Conservation (phyloP, 805 yeast species). For the Candida silvicultrix region DNA sequence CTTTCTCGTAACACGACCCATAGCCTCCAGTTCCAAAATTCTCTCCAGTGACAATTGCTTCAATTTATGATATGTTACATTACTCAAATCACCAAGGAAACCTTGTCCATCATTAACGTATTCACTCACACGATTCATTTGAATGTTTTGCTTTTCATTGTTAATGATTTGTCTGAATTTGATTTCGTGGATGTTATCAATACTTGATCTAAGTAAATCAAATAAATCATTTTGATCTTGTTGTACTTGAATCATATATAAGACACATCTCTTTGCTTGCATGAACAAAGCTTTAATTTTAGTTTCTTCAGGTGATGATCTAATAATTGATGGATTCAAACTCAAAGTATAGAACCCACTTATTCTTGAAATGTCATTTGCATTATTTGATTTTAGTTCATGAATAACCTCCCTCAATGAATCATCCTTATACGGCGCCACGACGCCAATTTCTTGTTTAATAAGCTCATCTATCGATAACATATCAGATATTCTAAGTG, state of each 20-base stretch:
- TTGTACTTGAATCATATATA: slow-evolving; percentile 81
- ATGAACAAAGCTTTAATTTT: slow-evolving; percentile 54
- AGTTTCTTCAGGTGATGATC: slow-evolving; percentile 41
- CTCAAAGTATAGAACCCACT: slow-evolving; percentile 50
- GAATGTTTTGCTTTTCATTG: slow-evolving; percentile 34
- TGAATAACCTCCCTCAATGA: slow-evolving; percentile 40
- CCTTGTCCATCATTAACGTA: slow-evolving; percentile 37
- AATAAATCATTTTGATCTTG: slow-evolving; percentile 55
- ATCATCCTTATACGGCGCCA: slow-evolving; percentile 48
- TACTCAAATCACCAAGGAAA: slow-evolving; percentile 43
- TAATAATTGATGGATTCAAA: slow-evolving; percentile 50
- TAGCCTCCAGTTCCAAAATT: slow-evolving; percentile 65
- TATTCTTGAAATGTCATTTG: slow-evolving; percentile 40
- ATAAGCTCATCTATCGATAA: slow-evolving; percentile 37
- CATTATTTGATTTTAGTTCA: slow-evolving; percentile 35
- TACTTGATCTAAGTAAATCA: slow-evolving; percentile 63
- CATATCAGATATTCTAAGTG: slow-evolving; percentile 40
- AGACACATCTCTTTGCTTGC: slow-evolving; percentile 77
- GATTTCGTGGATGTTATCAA: slow-evolving; percentile 62
- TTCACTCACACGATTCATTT: slow-evolving; percentile 31
- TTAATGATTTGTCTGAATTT: slow-evolving; percentile 49
- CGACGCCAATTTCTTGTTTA: slow-evolving; percentile 32
- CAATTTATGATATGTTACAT: slow-evolving; percentile 60
- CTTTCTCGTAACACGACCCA: slow-evolving; percentile 56
- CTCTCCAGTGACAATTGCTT: slow-evolving; percentile 72